phyloP scores from a whole-genome alignment of 1,284 basidiomycete species.

The Takashimella tepidaria region DNA sequence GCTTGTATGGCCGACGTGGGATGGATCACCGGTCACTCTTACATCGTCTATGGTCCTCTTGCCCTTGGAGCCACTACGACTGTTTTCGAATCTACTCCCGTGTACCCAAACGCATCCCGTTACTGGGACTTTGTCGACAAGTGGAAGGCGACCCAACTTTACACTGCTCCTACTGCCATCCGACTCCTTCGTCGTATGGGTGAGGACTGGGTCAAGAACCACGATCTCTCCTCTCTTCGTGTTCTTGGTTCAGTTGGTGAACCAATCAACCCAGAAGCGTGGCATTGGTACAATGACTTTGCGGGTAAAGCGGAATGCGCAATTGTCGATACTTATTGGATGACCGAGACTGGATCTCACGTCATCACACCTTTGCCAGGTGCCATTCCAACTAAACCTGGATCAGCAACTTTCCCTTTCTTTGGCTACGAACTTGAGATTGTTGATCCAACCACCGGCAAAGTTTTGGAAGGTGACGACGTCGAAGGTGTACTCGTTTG shows the following conservation, averaged over 20 bases:
- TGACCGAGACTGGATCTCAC: constrained; percentile 97
- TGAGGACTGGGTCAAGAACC: constrained; percentile 73
- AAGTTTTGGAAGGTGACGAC: constrained; percentile 71
- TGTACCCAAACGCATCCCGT: constrained; percentile 90
- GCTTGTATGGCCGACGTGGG: constrained; percentile 99
- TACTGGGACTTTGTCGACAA: constrained; percentile 96
- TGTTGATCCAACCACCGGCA: constrained; percentile 62
- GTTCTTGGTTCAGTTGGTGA: constrained; percentile 92
- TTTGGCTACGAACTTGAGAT: constrained; percentile 89
- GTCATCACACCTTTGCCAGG: constrained; percentile 93
- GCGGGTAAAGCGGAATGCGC: constrained; percentile 83
- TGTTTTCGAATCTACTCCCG: constrained; percentile 94
- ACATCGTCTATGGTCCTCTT: constrained; percentile 96
- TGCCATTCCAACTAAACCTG: constrained; percentile 92
- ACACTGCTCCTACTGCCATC: constrained; percentile 83
- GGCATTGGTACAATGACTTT: constrained; percentile 94
- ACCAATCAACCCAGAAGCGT: constrained; percentile 98
- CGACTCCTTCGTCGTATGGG: constrained; percentile 85
- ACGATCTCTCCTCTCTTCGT: constrained; percentile 79
- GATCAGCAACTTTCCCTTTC: constrained; percentile 94
- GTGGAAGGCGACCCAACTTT: constrained; percentile 91
- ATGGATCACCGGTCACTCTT: constrained; percentile 98
- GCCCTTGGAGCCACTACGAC: constrained; percentile 80
- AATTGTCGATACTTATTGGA: constrained; percentile 95
- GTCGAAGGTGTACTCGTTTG: constrained; percentile 90